phyloP scores from a whole-genome alignment of 768 basidiomycete species.

The Panaeolus papilionaceus region DNA sequence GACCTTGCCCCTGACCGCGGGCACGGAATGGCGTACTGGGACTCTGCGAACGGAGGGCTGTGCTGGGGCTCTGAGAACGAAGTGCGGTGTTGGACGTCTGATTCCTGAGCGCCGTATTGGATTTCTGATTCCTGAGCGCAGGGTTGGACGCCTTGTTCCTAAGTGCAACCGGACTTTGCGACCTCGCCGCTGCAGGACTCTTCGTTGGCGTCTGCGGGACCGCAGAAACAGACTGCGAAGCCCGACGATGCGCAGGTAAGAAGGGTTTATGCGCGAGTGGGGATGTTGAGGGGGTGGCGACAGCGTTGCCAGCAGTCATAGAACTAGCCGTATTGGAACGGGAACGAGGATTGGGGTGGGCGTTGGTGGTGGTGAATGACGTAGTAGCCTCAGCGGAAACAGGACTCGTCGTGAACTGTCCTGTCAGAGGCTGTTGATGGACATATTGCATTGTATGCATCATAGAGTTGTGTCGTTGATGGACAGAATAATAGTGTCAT shows the following conservation, averaged over 20 bases:
- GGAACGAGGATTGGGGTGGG: not conserved
- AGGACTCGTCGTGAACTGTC: not conserved
- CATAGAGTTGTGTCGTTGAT: not conserved
- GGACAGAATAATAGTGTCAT: too few relatives aligned
- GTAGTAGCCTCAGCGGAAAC: not conserved
- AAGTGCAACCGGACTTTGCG: not conserved
- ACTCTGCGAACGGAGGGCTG: not conserved
- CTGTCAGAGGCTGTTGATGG: not conserved
- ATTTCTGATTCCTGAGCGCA: too few relatives aligned
- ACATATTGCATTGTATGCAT: not conserved
- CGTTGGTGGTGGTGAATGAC: not conserved
- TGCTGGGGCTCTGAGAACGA: not conserved
- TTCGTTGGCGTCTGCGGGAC: not conserved
- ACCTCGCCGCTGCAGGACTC: not conserved
- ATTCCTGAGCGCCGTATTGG: too few relatives aligned
- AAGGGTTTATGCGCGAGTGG: constrained; percentile 1
- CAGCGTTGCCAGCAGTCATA: not conserved
- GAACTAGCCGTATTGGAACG: not conserved
- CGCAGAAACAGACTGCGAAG: not conserved
- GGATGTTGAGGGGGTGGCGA: not conserved
- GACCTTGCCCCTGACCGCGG: not conserved
- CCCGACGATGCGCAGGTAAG: not conserved
- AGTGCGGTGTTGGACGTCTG: not conserved
- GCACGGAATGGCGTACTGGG: not conserved
- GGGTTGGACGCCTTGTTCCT: too few relatives aligned